Evolutionary conservation across 768 basidiomycete genomes (phyloP), one percentile per base, ranked within the genome.

Genomic region (Phanerodontia chrysosporium): DNA sequence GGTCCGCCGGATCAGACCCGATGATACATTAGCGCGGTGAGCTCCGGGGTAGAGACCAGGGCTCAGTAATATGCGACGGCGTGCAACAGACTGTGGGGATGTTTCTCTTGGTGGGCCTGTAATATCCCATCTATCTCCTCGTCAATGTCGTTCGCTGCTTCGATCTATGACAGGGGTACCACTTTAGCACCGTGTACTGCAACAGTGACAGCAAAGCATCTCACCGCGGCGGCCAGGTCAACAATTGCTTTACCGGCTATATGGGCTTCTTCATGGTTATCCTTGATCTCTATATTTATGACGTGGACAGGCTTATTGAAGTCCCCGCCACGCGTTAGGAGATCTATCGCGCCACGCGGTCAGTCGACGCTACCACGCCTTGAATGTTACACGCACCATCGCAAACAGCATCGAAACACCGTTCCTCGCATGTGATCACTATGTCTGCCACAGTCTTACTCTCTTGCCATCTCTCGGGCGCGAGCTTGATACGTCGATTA

Each of bases 401-500:
- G 70, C 95, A 97, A 21, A 99, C 97, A 0, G 94, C 90, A 70
- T 99, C 97, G 72, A 95, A 99, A 72, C 97, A 99, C 55, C 96
- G 85, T 72, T 99, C 97, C 76, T 98, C 97, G 72, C 97, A 99
- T 5, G 97, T 99, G 68, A 99, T 95, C 22, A 99, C 97, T 22
- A 99, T 81, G 70, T 99, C 97, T n/a, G 92, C 92, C 9, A 96
- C 81, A 1, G 83, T 85, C 68, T 77, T 89, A 56, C 82, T 90
- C 46, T 98, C 95, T 66, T 98, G 96, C 95, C 95, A 99, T 62
- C 95, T 83, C 72, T 99, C 96, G 46, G 97, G 97, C 8, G 95
- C 95, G 10, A 78, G 72, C 71, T 99, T 99, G 58, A 98, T 83
- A 61, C 85, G 83, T 56, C 97, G 77, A 75, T 99, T 99, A 36